These are phyloP conservation scores for Suillus lakei DNA, from an alignment of 768 basidiomycete species.

Conservation along the genomic window DNA sequence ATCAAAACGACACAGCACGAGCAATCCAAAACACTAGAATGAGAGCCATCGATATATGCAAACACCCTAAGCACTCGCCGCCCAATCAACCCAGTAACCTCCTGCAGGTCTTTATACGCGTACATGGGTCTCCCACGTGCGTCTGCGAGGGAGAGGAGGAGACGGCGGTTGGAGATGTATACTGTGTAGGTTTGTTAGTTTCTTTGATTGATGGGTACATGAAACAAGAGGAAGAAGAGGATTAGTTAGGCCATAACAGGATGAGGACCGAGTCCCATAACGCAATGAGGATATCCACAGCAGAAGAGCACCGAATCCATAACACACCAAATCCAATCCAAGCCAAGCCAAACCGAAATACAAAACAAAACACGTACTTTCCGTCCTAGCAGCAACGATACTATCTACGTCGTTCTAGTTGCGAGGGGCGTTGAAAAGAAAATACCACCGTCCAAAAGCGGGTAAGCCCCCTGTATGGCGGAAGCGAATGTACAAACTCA, in stretches of 20 bases:
- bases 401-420: constrained; percentile 29
- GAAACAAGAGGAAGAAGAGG: neutral
- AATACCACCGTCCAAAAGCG: too few species aligned
- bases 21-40: neutral
- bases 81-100: constrained; percentile 90
- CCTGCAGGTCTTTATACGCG: constrained; percentile 93
- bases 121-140: constrained; percentile 97
- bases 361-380: constrained; percentile 40
- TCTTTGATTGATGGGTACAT: neutral
- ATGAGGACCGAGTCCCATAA: too few species aligned
- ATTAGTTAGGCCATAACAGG: too few species aligned
- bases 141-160: constrained; percentile 93
- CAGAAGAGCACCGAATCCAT: too few species aligned
- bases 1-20: neutral
- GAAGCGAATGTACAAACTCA: too few species aligned
- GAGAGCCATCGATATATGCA: neutral
- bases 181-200: constrained; percentile 40
- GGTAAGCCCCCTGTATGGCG: too few species aligned
- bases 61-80: constrained; percentile 19
- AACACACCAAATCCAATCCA: neutral
- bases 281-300: too few species aligned
- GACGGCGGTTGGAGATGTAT: constrained; percentile 91
- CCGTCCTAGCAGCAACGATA: constrained; percentile 53
- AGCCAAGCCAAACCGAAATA: neutral
- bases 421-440: too few species aligned